phyloP scores from a whole-genome alignment of 352 stramenopile species.

The Phytopythium helicoides region DNA sequence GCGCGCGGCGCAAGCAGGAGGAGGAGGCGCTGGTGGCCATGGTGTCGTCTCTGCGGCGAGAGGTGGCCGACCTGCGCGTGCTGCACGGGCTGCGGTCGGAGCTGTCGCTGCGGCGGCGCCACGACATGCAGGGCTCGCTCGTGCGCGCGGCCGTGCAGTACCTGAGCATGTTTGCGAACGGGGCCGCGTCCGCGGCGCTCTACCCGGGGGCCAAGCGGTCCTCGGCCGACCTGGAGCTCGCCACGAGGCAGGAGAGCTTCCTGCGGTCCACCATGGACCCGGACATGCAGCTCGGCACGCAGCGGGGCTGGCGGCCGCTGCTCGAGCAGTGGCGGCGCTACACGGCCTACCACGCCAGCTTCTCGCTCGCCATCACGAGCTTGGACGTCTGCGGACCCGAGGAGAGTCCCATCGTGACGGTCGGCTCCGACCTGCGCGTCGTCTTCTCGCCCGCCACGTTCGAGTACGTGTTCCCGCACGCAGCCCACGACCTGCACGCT shows the following conservation, averaged over 20 bases:
- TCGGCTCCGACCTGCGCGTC: slow-evolving; percentile 40
- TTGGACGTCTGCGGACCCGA: slow-evolving; percentile 39
- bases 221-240: slow-evolving; percentile 8
- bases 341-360: slow-evolving; percentile 29
- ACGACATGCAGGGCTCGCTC: slow-evolving; percentile 38
- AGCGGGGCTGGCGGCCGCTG: slow-evolving; percentile 19
- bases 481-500: slow-evolving; percentile 46
- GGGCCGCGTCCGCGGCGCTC: slow-evolving; percentile 24
- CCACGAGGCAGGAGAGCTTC: slow-evolving; percentile 29
- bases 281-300: slow-evolving; percentile 27
- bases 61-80: slow-evolving; percentile 47
- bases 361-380: slow-evolving; percentile 28
- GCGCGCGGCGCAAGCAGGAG: slow-evolving; percentile 47
- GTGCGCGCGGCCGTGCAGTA: slow-evolving; percentile 41
- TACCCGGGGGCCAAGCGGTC: slow-evolving; percentile 29
- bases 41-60: slow-evolving; percentile 34
- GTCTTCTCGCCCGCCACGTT: slow-evolving; percentile 52
- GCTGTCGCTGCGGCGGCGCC: slow-evolving; percentile 25
- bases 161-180: slow-evolving; percentile 44
- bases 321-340: slow-evolving; percentile 49
- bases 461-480: slow-evolving; percentile 57
- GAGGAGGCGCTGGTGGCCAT: slow-evolving; percentile 32
- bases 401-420: slow-evolving; percentile 44
- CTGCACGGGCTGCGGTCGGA: slow-evolving; percentile 40
- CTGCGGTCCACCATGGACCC: slow-evolving; percentile 34